A percentile compares a stretch with the other conserved stretches of the same genome.
These are phyloP conservation scores for Pulveroboletus ravenelii DNA, from an alignment of 768 basidiomycete genomes.

Conservation along the genomic window DNA sequence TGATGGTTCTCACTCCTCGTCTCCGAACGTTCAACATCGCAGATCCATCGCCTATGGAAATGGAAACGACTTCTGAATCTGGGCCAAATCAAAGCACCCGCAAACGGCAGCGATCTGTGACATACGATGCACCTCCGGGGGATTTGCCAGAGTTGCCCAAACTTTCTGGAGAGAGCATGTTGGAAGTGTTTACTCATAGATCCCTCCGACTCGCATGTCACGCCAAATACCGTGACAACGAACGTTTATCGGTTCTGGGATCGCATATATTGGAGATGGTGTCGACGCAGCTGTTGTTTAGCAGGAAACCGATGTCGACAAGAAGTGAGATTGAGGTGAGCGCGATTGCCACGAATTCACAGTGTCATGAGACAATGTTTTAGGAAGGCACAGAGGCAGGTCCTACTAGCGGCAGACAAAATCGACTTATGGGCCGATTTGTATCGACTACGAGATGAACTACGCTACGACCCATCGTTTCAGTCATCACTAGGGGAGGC, in stretches of 20 bases:
- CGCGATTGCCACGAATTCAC: constrained; percentile 11
- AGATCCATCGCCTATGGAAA: constrained; percentile 32
- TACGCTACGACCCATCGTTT: constrained; percentile 30
- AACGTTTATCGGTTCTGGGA: constrained; percentile 52
- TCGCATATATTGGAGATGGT: constrained; percentile 42
- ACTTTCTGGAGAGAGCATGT: constrained; percentile 48
- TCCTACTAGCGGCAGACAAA: constrained; percentile 29
- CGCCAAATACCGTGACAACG: constrained; percentile 50
- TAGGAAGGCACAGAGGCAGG: constrained; percentile 23
- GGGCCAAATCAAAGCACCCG: constrained; percentile 24
- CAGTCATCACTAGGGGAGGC: constrained; percentile 24
- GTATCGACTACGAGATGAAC: constrained; percentile 34
- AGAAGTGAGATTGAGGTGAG: constrained; percentile 50
- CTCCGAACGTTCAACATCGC: constrained; percentile 32
- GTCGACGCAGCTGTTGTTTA: constrained; percentile 45
- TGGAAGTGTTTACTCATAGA: constrained; percentile 68
- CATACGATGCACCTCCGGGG: constrained; percentile 24
- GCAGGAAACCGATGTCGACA: constrained; percentile 46
- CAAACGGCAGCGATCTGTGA: constrained; percentile 37
- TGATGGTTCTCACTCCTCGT: constrained; percentile 34
- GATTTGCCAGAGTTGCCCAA: constrained; percentile 44
- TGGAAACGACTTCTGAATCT: constrained; percentile 25
- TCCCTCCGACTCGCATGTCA: constrained; percentile 48
- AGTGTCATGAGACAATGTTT: constrained; percentile 22
- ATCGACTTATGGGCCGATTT: constrained; percentile 36